Evolutionary conservation across 345 rosid species (phyloP).

Genomic region (Linum usitatissimum): DNA sequence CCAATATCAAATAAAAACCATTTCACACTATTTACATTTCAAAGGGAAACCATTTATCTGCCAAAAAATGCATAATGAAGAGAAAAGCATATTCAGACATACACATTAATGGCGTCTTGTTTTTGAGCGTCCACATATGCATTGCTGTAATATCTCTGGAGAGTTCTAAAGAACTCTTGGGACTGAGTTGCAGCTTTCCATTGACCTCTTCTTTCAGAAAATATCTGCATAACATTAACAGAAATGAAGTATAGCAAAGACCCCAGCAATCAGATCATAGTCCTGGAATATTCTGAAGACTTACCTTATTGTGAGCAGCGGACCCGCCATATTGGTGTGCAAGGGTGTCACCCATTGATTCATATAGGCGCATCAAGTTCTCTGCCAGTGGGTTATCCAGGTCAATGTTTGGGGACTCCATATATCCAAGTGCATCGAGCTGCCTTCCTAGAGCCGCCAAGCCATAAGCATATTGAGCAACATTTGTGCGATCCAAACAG

Average conservation of each 20-base stretch:
- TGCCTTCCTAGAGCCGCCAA: conserved; percentile 78
- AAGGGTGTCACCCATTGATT: conserved; percentile 93
- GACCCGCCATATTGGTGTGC: conserved; percentile 97
- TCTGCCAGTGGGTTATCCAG: conserved; percentile 66
- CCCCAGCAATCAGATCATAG: not conserved
- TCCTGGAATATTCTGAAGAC: not conserved
- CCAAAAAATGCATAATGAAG: not conserved
- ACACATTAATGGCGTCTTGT: conserved; percentile 94
- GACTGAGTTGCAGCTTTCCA: conserved; percentile 98
- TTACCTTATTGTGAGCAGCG: conserved; percentile 94
- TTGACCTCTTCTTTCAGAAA: conserved; percentile 91
- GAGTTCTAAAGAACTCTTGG: conserved; percentile 74
- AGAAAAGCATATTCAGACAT: conserved; percentile 21
- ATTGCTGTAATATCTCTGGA: conserved; percentile 90
- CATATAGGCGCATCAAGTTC: conserved; percentile 67
- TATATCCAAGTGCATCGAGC: conserved; percentile 49
- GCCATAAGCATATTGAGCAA: conserved; percentile 90
- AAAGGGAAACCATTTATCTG: not conserved
- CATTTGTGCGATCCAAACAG: conserved; percentile 94
- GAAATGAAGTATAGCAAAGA: not conserved
- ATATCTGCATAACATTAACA: conserved; percentile 44
- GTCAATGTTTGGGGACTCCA: conserved; percentile 40
- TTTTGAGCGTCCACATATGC: conserved; percentile 87
- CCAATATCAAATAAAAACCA: not conserved
- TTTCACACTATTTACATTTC: not conserved